A percentile compares a stretch with the other conserved stretches of the same genome.
phyloP scores from a whole-genome alignment of 805 yeast genomes.

The Schizosaccharomyces lindneri region DNA sequence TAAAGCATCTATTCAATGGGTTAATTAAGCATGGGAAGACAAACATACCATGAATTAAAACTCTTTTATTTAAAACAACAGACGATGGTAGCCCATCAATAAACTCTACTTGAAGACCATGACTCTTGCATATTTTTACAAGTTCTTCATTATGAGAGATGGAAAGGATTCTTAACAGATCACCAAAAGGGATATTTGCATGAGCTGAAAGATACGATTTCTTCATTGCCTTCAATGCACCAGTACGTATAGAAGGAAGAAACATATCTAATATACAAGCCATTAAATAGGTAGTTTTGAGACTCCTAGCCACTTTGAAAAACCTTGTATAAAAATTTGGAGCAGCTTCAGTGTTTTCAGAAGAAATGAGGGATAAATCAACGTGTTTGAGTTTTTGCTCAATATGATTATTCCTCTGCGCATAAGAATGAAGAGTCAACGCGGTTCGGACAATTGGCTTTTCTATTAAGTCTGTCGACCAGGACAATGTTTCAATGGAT shows the following conservation, averaged over 20 bases:
- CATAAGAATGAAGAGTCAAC: slow-evolving; percentile 36
- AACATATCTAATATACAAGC: slow-evolving; percentile 57
- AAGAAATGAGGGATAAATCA: slow-evolving; percentile 17
- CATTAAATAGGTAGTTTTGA: slow-evolving; percentile 35
- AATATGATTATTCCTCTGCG: slow-evolving; percentile 29
- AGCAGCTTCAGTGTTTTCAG: slow-evolving; percentile 28
- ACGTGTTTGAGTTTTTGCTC: slow-evolving; percentile 4
- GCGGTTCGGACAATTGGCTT: slow-evolving; percentile 45
- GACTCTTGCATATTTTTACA: neutral
- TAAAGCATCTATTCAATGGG: neutral
- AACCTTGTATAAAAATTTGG: slow-evolving; percentile 37
- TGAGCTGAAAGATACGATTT: slow-evolving; percentile 39
- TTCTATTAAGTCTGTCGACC: slow-evolving; percentile 33
- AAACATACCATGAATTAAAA: neutral
- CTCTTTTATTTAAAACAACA: neutral
- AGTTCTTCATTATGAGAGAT: neutral
- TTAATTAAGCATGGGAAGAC: neutral
- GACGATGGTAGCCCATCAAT: neutral
- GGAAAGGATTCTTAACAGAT: slow-evolving; percentile 5
- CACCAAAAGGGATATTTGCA: slow-evolving; percentile 29
- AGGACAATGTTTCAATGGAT: slow-evolving; percentile 44
- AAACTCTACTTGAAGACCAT: neutral
- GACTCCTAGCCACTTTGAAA: slow-evolving; percentile 24
- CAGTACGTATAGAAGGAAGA: slow-evolving; percentile 52
- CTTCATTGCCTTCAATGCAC: slow-evolving; percentile 42